Evolutionary conservation across 1,284 basidiomycete species (phyloP).

Genomic region (Hortiboletus rubellus): DNA sequence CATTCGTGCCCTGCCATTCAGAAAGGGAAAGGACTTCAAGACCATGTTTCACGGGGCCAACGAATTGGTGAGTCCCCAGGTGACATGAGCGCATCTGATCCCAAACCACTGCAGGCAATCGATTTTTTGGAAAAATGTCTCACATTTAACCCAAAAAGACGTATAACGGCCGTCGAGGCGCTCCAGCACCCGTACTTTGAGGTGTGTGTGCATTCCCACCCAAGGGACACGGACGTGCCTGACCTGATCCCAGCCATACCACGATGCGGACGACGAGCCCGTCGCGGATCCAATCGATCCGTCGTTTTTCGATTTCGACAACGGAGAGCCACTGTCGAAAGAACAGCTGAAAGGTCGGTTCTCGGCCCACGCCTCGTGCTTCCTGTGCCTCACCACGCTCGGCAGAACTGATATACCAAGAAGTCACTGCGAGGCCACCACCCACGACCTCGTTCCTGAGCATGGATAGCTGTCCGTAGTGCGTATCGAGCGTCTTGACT

Average conservation of each 20-base stretch:
- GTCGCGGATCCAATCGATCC: conserved; percentile 78
- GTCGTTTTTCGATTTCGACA: conserved; percentile 90
- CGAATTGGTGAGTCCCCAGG: conserved; percentile 52
- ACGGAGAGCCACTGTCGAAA: conserved; percentile 62
- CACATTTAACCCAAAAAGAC: conserved; percentile 89
- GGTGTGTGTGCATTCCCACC: conserved; percentile 39
- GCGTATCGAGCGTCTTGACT: background rate
- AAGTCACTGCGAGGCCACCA: conserved; percentile 25
- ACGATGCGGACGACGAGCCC: conserved; percentile 88
- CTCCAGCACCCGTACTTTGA: conserved; percentile 91
- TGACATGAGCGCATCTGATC: background rate
- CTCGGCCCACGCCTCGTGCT: background rate
- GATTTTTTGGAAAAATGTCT: conserved; percentile 89
- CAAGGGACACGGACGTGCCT: background rate
- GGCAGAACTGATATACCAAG: conserved; percentile 32
- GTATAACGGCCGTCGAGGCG: conserved; percentile 90
- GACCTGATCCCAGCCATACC: conserved; percentile 58
- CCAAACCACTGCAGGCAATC: conserved; percentile 51
- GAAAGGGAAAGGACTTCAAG: conserved; percentile 79
- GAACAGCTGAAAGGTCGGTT: conserved; percentile 68
- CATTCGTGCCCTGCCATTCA: conserved; percentile 89
- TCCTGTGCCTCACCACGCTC: background rate
- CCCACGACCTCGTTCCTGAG: conserved; percentile 19
- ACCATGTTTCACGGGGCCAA: conserved; percentile 81
- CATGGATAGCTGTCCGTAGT: conserved; percentile 12